A percentile compares a stretch with the other conserved stretches of the same genome.
Evolutionary conservation across 805 yeast species (phyloP).

Genomic region (Sugiyamaella floridensis): DNA sequence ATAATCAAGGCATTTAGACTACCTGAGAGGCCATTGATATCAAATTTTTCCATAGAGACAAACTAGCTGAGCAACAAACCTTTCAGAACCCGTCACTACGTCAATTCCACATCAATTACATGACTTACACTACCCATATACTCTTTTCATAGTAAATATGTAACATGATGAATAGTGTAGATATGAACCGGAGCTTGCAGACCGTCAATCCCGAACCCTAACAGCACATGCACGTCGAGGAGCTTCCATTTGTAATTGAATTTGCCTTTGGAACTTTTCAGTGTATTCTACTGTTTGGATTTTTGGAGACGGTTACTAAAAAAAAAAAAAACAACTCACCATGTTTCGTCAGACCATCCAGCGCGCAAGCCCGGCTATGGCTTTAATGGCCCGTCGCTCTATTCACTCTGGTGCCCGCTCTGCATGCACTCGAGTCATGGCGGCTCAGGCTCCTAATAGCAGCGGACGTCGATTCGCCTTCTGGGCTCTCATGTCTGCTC

Average conservation of each 20-base stretch:
- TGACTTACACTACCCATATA: too few relatives aligned
- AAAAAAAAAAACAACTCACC: neutral
- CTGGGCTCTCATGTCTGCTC: neutral
- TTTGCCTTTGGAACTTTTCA: neutral
- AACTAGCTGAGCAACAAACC: too few relatives aligned
- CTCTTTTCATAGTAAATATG: constrained; percentile 2
- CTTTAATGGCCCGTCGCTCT: neutral
- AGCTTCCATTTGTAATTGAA: neutral
- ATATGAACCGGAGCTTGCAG: too few relatives aligned
- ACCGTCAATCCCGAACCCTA: neutral
- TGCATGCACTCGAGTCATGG: neutral
- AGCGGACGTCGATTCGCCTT: neutral
- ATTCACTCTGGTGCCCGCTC: constrained; percentile 1
- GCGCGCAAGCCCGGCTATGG: neutral
- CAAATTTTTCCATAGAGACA: too few relatives aligned
- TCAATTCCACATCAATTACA: too few relatives aligned
- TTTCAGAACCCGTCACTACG: too few relatives aligned
- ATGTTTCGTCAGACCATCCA: neutral
- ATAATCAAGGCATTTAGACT: too few relatives aligned
- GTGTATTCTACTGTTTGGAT: neutral
- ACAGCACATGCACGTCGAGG: neutral
- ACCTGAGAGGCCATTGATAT: too few relatives aligned
- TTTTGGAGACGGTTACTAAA: neutral
- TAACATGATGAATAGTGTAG: too few relatives aligned
- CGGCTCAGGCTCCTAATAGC: neutral